Evolutionary conservation across 345 rosid genomes (phyloP).

Genomic region (Arabidopsis suecica): DNA sequence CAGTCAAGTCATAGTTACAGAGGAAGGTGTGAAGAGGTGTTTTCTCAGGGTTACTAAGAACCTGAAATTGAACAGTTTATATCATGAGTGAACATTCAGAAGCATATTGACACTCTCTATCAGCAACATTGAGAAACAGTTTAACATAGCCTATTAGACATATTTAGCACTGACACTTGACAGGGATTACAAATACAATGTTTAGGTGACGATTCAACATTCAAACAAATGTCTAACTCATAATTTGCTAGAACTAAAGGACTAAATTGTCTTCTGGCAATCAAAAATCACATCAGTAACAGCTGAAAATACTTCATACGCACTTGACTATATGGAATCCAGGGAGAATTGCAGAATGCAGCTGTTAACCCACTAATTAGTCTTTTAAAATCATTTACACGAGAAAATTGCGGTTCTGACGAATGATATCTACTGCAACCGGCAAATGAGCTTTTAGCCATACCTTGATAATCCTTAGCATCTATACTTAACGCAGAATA

Average conservation of each 20-base stretch:
- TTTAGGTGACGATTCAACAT: not conserved
- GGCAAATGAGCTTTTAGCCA: not conserved
- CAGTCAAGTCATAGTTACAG: slow-evolving; percentile 94
- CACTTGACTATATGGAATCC: not conserved
- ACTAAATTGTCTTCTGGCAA: slow-evolving; percentile 3
- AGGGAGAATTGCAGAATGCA: not conserved
- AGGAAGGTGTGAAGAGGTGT: slow-evolving; percentile 95
- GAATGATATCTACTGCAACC: not conserved
- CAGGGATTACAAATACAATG: not conserved
- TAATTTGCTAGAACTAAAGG: not conserved
- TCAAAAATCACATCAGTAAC: not conserved
- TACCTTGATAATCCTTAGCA: not conserved
- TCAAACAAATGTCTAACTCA: not conserved
- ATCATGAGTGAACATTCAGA: slow-evolving; percentile 26
- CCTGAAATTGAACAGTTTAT: slow-evolving; percentile 53
- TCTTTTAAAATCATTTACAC: not conserved
- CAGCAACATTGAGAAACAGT: slow-evolving; percentile 24
- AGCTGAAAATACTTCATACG: not conserved
- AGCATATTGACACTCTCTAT: not conserved
- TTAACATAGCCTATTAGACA: not conserved
- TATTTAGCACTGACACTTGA: not conserved
- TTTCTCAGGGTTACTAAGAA: slow-evolving; percentile 97
- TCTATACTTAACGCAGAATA: slow-evolving; percentile 1
- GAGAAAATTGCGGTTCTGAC: not conserved
- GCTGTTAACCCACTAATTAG: not conserved